These are phyloP conservation scores for Magnolia officinalis DNA, from an alignment of 164 flowering plant genomes.

Conservation along the genomic window DNA sequence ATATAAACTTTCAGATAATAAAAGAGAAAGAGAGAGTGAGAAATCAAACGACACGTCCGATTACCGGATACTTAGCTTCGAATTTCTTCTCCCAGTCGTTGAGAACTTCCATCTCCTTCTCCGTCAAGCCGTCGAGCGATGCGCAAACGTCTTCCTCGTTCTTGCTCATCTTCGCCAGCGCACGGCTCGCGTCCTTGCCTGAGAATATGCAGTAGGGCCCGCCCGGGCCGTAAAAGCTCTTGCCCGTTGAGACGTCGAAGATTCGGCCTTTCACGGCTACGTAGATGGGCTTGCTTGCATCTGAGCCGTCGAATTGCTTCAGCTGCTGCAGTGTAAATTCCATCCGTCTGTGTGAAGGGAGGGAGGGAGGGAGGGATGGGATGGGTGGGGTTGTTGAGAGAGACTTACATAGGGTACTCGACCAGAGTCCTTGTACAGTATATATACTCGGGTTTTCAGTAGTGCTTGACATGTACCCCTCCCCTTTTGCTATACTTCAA, in stretches of 20 bases:
- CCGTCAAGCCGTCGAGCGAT: constrained; percentile 68
- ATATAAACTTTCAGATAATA: background rate
- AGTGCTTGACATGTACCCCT: too few species aligned
- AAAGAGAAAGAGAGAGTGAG: background rate
- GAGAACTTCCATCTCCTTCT: constrained; percentile 79
- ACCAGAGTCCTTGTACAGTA: background rate
- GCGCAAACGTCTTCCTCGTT: constrained; percentile 65
- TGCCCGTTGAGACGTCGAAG: constrained; percentile 78
- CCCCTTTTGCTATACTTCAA: too few species aligned
- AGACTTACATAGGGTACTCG: background rate
- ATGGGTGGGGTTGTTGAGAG: too few species aligned
- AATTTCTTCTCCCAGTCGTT: constrained; percentile 92
- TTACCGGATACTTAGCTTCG: constrained; percentile 90
- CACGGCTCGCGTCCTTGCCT: constrained; percentile 90
- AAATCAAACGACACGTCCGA: constrained; percentile 54
- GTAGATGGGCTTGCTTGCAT: constrained; percentile 76
- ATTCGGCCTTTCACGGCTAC: constrained; percentile 76
- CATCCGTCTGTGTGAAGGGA: constrained; percentile 17
- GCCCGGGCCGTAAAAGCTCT: constrained; percentile 90
- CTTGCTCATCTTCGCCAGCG: constrained; percentile 96
- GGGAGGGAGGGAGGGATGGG: too few species aligned
- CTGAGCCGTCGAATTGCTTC: constrained; percentile 62
- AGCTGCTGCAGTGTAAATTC: constrained; percentile 62
- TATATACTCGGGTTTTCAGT: too few species aligned
- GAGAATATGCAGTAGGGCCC: constrained; percentile 83